Evolutionary conservation across 2,329 filamentous ascomycete species (phyloP).

Genomic region (Xylariaceae sp.): DNA sequence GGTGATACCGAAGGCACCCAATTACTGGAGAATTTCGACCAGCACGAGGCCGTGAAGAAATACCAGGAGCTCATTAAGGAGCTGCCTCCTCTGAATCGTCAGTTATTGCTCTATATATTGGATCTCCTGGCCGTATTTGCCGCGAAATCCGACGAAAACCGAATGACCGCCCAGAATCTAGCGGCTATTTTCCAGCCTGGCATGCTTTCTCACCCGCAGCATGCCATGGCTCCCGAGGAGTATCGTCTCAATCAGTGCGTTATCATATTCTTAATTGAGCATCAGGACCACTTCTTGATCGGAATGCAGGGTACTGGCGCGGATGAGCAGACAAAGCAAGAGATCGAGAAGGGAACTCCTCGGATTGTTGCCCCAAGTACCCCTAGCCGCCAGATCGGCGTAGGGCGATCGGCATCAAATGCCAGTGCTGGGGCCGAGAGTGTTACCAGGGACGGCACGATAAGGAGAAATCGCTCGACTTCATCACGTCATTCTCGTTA

Average conservation of each 20-base stretch:
- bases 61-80: conserved; percentile 93
- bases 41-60: conserved; percentile 68
- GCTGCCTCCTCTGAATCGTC: conserved; percentile 85
- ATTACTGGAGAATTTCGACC: conserved; percentile 69
- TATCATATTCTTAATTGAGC: conserved; percentile 95
- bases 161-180: conserved; percentile 92
- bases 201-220: conserved; percentile 85
- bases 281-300: conserved; percentile 96
- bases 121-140: conserved; percentile 95
- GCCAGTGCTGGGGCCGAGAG: conserved; percentile 87
- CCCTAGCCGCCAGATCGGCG: conserved; percentile 50
- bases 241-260: conserved; percentile 96
- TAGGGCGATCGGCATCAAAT: conserved; percentile 77
- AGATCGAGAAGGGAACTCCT: conserved; percentile 66
- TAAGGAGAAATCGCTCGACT: conserved; percentile 85
- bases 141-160: conserved; percentile 92
- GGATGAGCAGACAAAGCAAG: conserved; percentile 69
- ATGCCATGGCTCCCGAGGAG: conserved; percentile 93
- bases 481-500: conserved; percentile 82
- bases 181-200: conserved; percentile 97
- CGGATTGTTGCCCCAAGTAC: conserved; percentile 47
- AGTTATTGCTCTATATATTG: conserved; percentile 90
- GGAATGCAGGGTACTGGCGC: conserved; percentile 98
- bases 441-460: conserved; percentile 70
- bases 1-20: conserved; percentile 66